Percentiles rank a stretch among this genome's conserved stretches.
Conservation (phyloP, 1,139 yeast genomes). For the Hanseniaspora uvarum region DNA sequence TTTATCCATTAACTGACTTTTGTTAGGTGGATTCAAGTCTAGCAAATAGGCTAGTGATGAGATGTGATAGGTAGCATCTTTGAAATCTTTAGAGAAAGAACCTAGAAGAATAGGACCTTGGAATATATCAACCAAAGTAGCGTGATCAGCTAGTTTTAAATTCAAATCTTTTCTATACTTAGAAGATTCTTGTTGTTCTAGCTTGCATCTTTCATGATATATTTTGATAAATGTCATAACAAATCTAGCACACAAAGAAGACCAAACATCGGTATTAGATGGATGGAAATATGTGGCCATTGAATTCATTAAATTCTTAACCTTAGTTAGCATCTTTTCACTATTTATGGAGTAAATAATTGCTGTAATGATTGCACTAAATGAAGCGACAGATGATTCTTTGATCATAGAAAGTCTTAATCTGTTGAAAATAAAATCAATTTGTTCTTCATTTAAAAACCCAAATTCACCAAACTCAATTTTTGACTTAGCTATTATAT, state of each 20-base stretch:
- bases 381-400: slow-evolving; percentile 44
- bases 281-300: slow-evolving; percentile 86
- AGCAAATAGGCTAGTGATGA: slow-evolving; percentile 56
- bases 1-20: slow-evolving; percentile 46
- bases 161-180: slow-evolving; percentile 29
- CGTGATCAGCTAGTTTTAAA: slow-evolving; percentile 40
- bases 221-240: slow-evolving; percentile 47
- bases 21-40: slow-evolving; percentile 44
- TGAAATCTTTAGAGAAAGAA: slow-evolving; percentile 61
- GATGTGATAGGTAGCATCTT: slow-evolving; percentile 51
- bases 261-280: slow-evolving; percentile 81
- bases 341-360: slow-evolving; percentile 59
- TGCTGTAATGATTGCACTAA: slow-evolving; percentile 52
- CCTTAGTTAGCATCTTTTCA: slow-evolving; percentile 40
- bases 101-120: slow-evolving; percentile 56
- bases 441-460: slow-evolving; percentile 52
- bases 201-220: slow-evolving; percentile 47
- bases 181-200: slow-evolving; percentile 40
- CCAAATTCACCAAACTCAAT: slow-evolving; percentile 42
- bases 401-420: slow-evolving; percentile 40
- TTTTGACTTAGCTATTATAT: slow-evolving; percentile 29
- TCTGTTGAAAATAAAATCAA: slow-evolving; percentile 46
- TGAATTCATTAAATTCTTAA: slow-evolving; percentile 53
- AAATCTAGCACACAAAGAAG: slow-evolving; percentile 56
- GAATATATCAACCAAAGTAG: slow-evolving; percentile 40